Percentiles rank a stretch among this genome's conserved stretches.
Evolutionary conservation across 345 rosid genomes (phyloP).

Genomic region (Citrus sp.): DNA sequence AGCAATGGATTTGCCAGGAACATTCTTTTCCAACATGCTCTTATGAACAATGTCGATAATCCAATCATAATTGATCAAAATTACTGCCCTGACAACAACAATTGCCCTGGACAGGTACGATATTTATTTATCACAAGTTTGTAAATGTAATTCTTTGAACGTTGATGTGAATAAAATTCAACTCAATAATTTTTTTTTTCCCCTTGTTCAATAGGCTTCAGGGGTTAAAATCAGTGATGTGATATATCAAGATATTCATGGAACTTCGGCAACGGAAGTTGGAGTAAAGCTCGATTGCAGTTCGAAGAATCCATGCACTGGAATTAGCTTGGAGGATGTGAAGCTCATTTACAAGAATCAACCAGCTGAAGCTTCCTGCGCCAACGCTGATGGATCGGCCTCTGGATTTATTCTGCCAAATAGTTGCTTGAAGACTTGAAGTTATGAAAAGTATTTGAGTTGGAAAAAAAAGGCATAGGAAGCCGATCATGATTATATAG

Average conservation of each 20-base stretch:
- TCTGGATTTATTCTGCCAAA: too few species aligned
- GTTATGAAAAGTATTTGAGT: too few species aligned
- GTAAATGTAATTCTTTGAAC: neutral
- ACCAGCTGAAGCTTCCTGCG: neutral
- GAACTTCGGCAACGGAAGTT: constrained; percentile 51
- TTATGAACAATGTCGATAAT: constrained; percentile 30
- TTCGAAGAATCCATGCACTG: constrained; percentile 45
- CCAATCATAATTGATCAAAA: constrained; percentile 60
- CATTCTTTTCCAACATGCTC: neutral
- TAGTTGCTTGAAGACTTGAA: too few species aligned
- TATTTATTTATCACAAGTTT: neutral
- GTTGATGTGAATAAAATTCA: neutral
- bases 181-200: neutral
- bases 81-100: constrained; percentile 48
- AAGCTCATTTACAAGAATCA: constrained; percentile 19
- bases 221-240: constrained; percentile 63
- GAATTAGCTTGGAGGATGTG: constrained; percentile 15
- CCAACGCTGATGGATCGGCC: too few species aligned
- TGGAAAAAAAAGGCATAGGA: too few species aligned
- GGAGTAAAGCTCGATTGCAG: constrained; percentile 68
- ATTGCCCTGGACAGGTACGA: constrained; percentile 45
- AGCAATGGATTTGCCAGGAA: constrained; percentile 25
- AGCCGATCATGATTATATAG: too few species aligned
- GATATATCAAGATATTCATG: constrained; percentile 53
- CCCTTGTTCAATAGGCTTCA: constrained; percentile 35